Evolutionary conservation across 2,329 filamentous ascomycete species (phyloP), one percentile per base, ranked within the genome.

Genomic region (Aspergillus flavus): DNA sequence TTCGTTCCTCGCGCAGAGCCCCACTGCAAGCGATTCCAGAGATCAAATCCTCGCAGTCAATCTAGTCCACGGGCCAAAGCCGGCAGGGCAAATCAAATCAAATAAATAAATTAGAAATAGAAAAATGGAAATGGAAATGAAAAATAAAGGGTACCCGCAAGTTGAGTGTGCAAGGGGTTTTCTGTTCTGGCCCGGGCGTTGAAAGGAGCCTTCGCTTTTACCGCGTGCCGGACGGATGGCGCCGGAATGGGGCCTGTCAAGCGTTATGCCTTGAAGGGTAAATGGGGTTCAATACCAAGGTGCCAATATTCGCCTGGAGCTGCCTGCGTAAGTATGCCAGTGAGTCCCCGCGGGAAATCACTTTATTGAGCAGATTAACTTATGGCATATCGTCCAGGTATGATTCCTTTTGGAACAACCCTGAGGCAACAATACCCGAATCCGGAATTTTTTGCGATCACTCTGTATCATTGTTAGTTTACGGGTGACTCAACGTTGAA

Each of bases 1-100:
- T 43, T 64, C 58, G 57, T 64, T 36, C 45, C 45, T 52, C 46
- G 41, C 52, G 61, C 61, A 63, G 61, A 64, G 63, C 63, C 60
- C 63, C 63, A 64, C 63, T 55, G 50, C 39, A 45, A 28, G 45
- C 23, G 30, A 12, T 26, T 39, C n/a, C 32, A 30, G 19, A 53
- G 50, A n/a, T 28, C 16, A 28, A 56, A 54, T 52, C 32, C 11
- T 23, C 12, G 46, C 43, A 6, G 36, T 53, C 30, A 36, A 57
- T 7, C 28, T 55, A 32, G 28, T 48, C 28, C 50, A 54, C 10
- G 52, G 30, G 19, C 45, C 26, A 57, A 53, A 16, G n/a, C 21
- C n/a, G 32, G 28, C 32, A 57, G 46, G n/a, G 41, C n/a, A 39
- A 59, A 21, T 28, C 32, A 43, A 26, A 56, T 43, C 7, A 54